These are phyloP conservation scores for Arthrobotrys musiformis DNA, from an alignment of 2,329 filamentous ascomycete genomes.

Conservation along the genomic window DNA sequence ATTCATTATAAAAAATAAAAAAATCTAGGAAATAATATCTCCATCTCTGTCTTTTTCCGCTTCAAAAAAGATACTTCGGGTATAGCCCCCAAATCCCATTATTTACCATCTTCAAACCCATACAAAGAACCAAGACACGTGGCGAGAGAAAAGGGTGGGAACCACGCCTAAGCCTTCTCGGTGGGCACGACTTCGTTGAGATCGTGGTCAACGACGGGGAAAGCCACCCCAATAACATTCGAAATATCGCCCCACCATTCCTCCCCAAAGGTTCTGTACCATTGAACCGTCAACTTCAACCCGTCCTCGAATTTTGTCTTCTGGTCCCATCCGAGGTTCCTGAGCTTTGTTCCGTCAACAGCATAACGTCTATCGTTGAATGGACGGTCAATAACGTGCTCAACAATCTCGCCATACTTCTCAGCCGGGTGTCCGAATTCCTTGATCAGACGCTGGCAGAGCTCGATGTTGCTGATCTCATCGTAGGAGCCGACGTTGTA, in stretches of 20 bases:
- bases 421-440: constrained; percentile 71
- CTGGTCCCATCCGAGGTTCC: constrained; percentile 75
- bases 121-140: background rate
- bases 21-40: constrained; percentile 11
- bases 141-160: too few relatives aligned
- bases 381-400: constrained; percentile 80
- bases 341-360: constrained; percentile 75
- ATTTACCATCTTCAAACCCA: background rate
- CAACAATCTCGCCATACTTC: constrained; percentile 71
- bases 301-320: constrained; percentile 74
- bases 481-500: constrained; percentile 85
- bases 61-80: background rate
- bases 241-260: constrained; percentile 78
- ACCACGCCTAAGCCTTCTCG: constrained; percentile 4
- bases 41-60: background rate
- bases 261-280: constrained; percentile 75
- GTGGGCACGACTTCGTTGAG: constrained; percentile 30
- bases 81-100: background rate
- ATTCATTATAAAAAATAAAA: constrained; percentile 9
- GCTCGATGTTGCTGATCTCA: constrained; percentile 78
- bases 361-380: constrained; percentile 81
- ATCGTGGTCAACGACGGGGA: constrained; percentile 70
- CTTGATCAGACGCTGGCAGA: constrained; percentile 74
- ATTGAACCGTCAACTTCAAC: constrained; percentile 73
- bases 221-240: constrained; percentile 73